Conservation (phyloP, 371 early-diverging fungal genomes). For the Parasitella parasitica region DNA sequence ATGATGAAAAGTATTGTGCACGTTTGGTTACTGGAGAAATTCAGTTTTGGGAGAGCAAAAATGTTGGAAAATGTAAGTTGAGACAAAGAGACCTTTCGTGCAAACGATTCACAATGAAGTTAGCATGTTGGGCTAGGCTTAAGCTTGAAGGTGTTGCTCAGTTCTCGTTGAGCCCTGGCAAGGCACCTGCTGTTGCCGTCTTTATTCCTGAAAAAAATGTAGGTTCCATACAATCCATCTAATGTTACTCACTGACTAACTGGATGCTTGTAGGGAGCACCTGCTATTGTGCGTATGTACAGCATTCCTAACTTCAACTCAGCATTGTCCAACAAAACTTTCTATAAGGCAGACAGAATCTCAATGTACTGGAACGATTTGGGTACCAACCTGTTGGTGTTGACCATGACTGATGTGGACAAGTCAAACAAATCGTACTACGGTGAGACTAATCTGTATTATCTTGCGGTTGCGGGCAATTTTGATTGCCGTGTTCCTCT, state of each 20-base stretch:
- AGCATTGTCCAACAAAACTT: constrained; percentile 85
- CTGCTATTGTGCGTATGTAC: constrained; percentile 82
- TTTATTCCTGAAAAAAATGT: constrained; percentile 86
- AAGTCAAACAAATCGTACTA: constrained; percentile 95
- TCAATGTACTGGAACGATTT: constrained; percentile 92
- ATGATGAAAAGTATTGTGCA: constrained; percentile 86
- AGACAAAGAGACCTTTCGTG: neutral
- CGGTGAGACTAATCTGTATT: constrained; percentile 91
- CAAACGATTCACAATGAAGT: neutral
- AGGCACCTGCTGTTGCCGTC: constrained; percentile 77
- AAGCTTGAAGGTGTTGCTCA: constrained; percentile 76
- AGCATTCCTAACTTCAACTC: constrained; percentile 72
- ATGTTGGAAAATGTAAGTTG: constrained; percentile 58
- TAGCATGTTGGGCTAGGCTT: constrained; percentile 58
- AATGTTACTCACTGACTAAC: no score
- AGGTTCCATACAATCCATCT: no score
- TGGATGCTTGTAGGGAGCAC: constrained; percentile 53
- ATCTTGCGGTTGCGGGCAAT: constrained; percentile 87
- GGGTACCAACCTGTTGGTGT: constrained; percentile 87
- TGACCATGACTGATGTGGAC: constrained; percentile 95
- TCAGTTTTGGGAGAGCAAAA: constrained; percentile 82
- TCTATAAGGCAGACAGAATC: constrained; percentile 92
- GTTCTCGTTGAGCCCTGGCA: constrained; percentile 91
- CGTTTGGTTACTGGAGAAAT: constrained; percentile 86
- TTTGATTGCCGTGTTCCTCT: constrained; percentile 91